These are phyloP conservation scores for Fusarium torreyae DNA, from an alignment of 2,329 filamentous ascomycete species.

Conservation along the genomic window DNA sequence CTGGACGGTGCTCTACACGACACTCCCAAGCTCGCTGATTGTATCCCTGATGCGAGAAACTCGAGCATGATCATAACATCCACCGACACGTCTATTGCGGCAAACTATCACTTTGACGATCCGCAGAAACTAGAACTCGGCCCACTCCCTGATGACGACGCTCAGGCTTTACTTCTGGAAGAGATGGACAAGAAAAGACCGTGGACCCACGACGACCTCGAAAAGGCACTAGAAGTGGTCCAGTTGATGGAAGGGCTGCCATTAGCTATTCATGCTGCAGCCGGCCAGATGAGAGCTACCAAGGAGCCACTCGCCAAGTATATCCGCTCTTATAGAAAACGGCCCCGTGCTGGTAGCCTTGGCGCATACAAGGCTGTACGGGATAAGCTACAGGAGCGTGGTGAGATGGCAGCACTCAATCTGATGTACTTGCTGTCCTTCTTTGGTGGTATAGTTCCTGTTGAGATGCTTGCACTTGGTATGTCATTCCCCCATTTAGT, in stretches of 20 bases:
- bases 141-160: constrained; percentile 37
- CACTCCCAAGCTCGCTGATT: constrained; percentile 33
- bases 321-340: constrained; percentile 43
- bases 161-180: constrained; percentile 39
- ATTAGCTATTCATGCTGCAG: constrained; percentile 43
- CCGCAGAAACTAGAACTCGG: constrained; percentile 46
- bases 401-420: constrained; percentile 46
- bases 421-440: constrained; percentile 47
- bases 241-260: constrained; percentile 41
- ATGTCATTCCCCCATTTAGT: neutral
- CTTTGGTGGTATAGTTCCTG: constrained; percentile 44
- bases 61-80: constrained; percentile 47
- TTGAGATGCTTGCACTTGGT: constrained; percentile 47
- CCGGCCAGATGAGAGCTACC: constrained; percentile 41
- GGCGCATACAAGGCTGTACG: constrained; percentile 46
- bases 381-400: constrained; percentile 43
- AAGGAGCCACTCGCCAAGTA: constrained; percentile 47
- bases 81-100: constrained; percentile 46
- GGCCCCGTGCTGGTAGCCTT: constrained; percentile 39
- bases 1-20: constrained; percentile 45
- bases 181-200: constrained; percentile 46
- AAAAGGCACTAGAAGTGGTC: constrained; percentile 40
- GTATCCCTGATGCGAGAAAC: constrained; percentile 44
- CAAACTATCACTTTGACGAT: constrained; percentile 43
- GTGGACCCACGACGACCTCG: constrained; percentile 43